Conservation (phyloP, 441 rosid species). For the Gossypium aridum region DNA sequence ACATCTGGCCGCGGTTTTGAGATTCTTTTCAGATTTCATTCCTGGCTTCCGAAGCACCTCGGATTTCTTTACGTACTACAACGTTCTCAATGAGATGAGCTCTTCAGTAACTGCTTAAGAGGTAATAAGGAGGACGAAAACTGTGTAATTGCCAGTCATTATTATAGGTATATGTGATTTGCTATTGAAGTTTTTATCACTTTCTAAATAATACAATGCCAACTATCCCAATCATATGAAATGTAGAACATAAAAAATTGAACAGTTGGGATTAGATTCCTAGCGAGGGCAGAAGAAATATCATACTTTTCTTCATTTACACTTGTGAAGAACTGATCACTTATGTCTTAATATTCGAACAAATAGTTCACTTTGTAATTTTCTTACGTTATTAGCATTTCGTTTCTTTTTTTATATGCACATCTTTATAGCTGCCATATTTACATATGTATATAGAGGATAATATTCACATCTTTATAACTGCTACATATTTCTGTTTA, state of each 20-base stretch:
- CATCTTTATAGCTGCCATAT: too few species aligned
- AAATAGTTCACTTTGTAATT: background rate
- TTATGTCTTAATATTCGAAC: background rate
- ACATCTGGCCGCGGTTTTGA: constrained; percentile 74
- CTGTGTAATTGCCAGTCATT: background rate
- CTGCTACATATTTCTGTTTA: too few species aligned
- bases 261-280: background rate
- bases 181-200: background rate
- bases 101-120: constrained; percentile 23
- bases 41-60: constrained; percentile 65
- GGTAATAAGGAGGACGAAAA: background rate
- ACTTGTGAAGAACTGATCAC: background rate
- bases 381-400: background rate
- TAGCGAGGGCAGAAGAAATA: background rate
- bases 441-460: too few species aligned
- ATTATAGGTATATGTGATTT: background rate
- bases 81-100: constrained; percentile 61
- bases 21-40: constrained; percentile 74
- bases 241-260: background rate
- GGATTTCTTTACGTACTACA: constrained; percentile 50
- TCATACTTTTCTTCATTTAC: background rate
- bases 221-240: background rate
- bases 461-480: too few species aligned
- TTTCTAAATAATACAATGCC: background rate
- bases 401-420: too few species aligned